These are phyloP conservation scores for Aspergillus neoniger DNA, from an alignment of 2,329 filamentous ascomycete species.

Conservation along the genomic window DNA sequence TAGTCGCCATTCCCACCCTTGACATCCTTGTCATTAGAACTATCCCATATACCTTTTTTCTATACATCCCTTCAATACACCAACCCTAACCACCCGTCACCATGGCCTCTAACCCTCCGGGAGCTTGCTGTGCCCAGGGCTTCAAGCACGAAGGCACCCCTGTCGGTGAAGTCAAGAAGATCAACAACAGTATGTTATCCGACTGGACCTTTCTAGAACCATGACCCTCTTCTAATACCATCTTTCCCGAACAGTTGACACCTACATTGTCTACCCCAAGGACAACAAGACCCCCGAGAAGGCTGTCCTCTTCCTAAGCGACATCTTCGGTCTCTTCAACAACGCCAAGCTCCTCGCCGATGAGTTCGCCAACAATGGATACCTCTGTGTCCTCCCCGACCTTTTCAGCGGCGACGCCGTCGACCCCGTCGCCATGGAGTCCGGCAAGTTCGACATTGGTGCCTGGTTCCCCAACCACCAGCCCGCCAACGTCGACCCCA, in stretches of 20 bases:
- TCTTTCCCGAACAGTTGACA: slow-evolving; percentile 46
- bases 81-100: slow-evolving; percentile 7
- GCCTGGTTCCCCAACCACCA: slow-evolving; percentile 53
- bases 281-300: slow-evolving; percentile 53
- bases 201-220: background rate
- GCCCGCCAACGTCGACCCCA: slow-evolving; percentile 56
- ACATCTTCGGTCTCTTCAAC: slow-evolving; percentile 61
- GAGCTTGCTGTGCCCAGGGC: slow-evolving; percentile 50
- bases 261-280: slow-evolving; percentile 59
- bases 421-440: slow-evolving; percentile 51
- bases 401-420: slow-evolving; percentile 69
- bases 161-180: slow-evolving; percentile 49
- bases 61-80: background rate
- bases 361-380: slow-evolving; percentile 72
- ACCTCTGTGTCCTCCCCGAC: slow-evolving; percentile 69
- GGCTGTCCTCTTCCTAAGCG: slow-evolving; percentile 59
- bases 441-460: slow-evolving; percentile 52
- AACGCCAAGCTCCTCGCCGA: slow-evolving; percentile 70
- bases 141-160: slow-evolving; percentile 56
- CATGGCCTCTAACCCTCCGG: slow-evolving; percentile 57
- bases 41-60: background rate
- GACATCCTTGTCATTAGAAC: background rate
- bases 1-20: background rate
- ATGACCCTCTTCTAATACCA: background rate
- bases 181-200: slow-evolving; percentile 46